Evolutionary conservation across 2,329 filamentous ascomycete species (phyloP), one percentile per base, ranked within the genome.

Genomic region (Stenocarpella maydis): DNA sequence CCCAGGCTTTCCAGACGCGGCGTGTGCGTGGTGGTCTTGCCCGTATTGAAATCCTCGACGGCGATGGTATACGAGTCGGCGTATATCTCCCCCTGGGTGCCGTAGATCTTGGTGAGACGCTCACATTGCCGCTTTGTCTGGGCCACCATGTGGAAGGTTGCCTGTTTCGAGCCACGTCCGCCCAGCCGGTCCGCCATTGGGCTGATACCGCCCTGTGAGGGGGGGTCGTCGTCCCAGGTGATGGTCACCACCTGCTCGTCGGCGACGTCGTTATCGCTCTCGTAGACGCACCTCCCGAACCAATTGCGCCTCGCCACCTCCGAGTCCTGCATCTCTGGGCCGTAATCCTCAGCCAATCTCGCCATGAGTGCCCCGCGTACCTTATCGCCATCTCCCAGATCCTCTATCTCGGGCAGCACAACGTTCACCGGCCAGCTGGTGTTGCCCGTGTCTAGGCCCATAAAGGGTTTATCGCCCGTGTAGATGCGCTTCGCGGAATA

Each of bases 261-360:
- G 75, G 91, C 93, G 50, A 98, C 96, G 76, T 97, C 90, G 80
- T 98, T 99, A 80, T 97, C 94, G 5, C 91, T 85, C 78, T 98
- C 96, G 81, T 91, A 98, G 1, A 98, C 96, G 77, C 96, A 99
- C n/a, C 95, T 89, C 0, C 96, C 96, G 76, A 94, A 98, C 94
- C 94, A 92, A 73, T 91, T 91, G 12, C 85, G 82, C 6, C 82
- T 81, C 3, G 83, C 82, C 1, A 86, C 77, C n/a, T 84, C 81
- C 1, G 80, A 76, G 65, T 82, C 78, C 4, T 86, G 82, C 0
- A 84, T 88, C 8, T 79, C 77, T 1, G 80, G 76, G 17, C 85
- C 81, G 69, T 90, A 90, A 75, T 89, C 86, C 64, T 88, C 84
- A 24, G 81, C 77, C 9, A 82, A 74, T 19, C 82, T 80, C 31